Evolutionary conservation across 164 flowering plant genomes (phyloP), one percentile per base, ranked within the genome.

Genomic region (Chimonanthus salicifolius): DNA sequence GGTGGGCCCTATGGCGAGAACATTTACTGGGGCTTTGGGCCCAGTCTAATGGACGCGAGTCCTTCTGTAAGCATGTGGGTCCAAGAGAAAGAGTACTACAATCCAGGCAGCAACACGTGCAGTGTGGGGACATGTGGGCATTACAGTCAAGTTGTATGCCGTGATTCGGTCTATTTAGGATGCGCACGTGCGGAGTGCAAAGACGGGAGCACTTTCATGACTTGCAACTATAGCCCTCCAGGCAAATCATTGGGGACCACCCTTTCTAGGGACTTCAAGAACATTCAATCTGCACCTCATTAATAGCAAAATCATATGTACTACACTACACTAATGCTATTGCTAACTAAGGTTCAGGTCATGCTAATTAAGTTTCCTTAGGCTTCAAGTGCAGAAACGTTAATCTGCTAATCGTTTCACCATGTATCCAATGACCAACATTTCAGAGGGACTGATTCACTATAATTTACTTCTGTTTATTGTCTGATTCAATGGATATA

Each of bases 61-160:
- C 21, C 44, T 46, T 54, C 74, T 2, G 67, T 62, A n/a, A 71
- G 54, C 49, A 3, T 43, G 18, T 71, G 73, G 73, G 65, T 58
- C 10, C 5, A n/a, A 18, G 73, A 71, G 63, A 46, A 43, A 46
- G 3, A 2, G 3, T 13, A 71, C 48, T 60, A 71, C 48, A 47
- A 71, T 49, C 49, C 9, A 43, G 9, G 21, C 18, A 47, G 20
- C 50, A 83, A 86, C 75, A 43, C 79, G 0, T 88, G 89, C 47
- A 60, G 6, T 2, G 64, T 58, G 0, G 85, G 78, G 18, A 60
- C 64, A 51, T 79, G 86, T 58, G 75, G 58, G 16, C 85, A 83
- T 64, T 84, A 86, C 75, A 84, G 84, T 7, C 87, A 86, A 74
- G 85, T 86, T 43, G 82, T 86, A 1, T 86, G 88, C 88, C 72